Base-by-base conservation (phyloP, 1,284 basidiomycete genomes). In the Ganoderma meredithae region DNA sequence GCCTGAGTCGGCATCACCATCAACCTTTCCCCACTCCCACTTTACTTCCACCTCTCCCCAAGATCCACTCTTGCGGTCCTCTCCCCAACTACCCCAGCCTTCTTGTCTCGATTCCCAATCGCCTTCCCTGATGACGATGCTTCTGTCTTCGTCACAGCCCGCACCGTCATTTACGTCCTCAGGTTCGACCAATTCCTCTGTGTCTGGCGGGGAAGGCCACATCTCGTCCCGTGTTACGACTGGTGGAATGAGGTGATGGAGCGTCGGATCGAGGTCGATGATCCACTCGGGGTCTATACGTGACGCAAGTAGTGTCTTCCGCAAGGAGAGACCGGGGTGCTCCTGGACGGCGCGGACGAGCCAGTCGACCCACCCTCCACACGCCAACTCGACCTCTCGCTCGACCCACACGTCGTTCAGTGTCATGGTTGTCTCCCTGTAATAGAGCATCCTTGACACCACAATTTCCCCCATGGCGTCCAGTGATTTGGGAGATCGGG, bases 391-490 rank as follows among this genome's bases (percentile, higher is more conserved):
- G 49, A 95, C 79, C 6, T 87, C 83, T 6, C 81, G 79, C 66
- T 88, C 84, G 55, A 86, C 90, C 94, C 94, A 95, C 25, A 95
- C 77, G 71, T 94, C 90, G 63, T 88, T 85, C 6, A 91, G 72
- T 2, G 83, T 76, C 70, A 92, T 81, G 68, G 84, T 82, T 1
- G 78, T 78, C 66, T 88, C 82, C 13, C 85, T 76, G 76, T 84
- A 86, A 22, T 81, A 77, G 58, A 85, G 82, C 83, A 95, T 89
- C 65, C 81, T 85, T 1, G 78, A 72, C 74, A 84, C 82, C 13
- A 94, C 83, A 9, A 78, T 79, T 9, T 82, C 78, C 0, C 82
- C 84, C n/a, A 95, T 89, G 27, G 84, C 83, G 8, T 78, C 76
- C 1, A 85, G 74, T 0, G 84, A 74, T 27, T 75, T 77, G 6